These are phyloP conservation scores for Castanopsis chinensis DNA, from an alignment of 306 rosid genomes.

Conservation along the genomic window DNA sequence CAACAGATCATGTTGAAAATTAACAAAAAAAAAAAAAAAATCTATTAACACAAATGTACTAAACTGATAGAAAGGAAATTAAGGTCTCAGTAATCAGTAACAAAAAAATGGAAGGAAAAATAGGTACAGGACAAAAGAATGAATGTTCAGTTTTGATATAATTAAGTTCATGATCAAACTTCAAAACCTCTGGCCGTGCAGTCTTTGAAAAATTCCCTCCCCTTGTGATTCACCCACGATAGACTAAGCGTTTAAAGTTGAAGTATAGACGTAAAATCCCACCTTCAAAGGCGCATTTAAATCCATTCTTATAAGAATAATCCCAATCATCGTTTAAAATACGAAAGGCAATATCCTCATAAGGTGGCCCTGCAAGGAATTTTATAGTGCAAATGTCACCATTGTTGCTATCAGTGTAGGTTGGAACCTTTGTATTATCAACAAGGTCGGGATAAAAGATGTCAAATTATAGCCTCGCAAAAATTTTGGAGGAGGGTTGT, in stretches of 20 bases:
- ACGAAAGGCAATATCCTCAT: conserved; percentile 85
- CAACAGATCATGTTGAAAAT: too few species aligned
- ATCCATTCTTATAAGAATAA: conserved; percentile 83
- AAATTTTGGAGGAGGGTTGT: conserved; percentile 95
- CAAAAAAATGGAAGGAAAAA: too few species aligned
- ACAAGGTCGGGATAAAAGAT: conserved; percentile 94
- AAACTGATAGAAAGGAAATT: too few species aligned
- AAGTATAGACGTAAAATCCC: conserved; percentile 84
- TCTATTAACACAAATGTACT: too few species aligned
- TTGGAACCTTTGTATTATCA: conserved; percentile 90
- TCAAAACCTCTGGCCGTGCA: too few species aligned
- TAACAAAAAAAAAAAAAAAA: too few species aligned
- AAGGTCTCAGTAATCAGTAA: too few species aligned
- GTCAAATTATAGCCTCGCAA: conserved; percentile 94
- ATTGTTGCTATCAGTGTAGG: conserved; percentile 74
- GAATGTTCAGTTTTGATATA: too few species aligned
- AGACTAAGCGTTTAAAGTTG: conserved; percentile 81
- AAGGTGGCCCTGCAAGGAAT: conserved; percentile 92
- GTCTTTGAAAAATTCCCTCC: too few species aligned
- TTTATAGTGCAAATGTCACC: conserved; percentile 86
- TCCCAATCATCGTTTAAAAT: conserved; percentile 95
- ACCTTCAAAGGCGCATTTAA: conserved; percentile 83
- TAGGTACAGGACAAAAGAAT: too few species aligned
- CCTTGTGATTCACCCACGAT: conserved; percentile 47
- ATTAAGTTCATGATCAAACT: too few species aligned